Conservation (phyloP, 2,329 filamentous ascomycete species). For the Tolypocladium tundrense region DNA sequence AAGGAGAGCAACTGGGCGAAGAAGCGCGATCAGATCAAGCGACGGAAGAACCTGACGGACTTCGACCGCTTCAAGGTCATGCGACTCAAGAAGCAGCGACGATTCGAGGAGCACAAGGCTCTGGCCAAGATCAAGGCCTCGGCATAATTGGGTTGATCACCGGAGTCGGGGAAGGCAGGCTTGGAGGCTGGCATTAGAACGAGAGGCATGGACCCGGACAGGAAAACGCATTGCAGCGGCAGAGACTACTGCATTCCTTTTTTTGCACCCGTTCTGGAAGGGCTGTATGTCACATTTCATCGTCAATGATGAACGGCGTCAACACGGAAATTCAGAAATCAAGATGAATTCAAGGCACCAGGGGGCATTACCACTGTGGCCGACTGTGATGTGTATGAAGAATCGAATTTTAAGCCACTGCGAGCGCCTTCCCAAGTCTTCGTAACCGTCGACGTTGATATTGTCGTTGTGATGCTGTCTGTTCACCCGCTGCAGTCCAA, state of each 20-base stretch:
- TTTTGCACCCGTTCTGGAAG: slow-evolving; percentile 44
- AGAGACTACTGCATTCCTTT: slow-evolving; percentile 49
- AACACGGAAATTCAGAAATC: slow-evolving; percentile 49
- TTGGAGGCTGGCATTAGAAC: slow-evolving; percentile 26
- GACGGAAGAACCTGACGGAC: slow-evolving; percentile 87
- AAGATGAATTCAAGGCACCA: slow-evolving; percentile 29
- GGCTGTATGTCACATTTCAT: slow-evolving; percentile 55
- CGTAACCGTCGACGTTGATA: background rate
- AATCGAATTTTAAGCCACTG: background rate
- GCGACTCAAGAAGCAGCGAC: slow-evolving; percentile 98
- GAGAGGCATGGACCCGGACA: slow-evolving; percentile 24
- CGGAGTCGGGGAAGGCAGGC: slow-evolving; percentile 18
- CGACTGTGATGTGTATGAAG: background rate
- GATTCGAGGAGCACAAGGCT: slow-evolving; percentile 96
- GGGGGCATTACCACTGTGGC: slow-evolving; percentile 2
- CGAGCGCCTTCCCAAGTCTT: background rate
- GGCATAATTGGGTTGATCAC: slow-evolving; percentile 46
- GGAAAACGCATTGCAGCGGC: slow-evolving; percentile 25
- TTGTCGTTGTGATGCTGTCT: background rate
- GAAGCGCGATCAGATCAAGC: slow-evolving; percentile 76
- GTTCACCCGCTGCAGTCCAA: background rate
- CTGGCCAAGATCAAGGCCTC: slow-evolving; percentile 84
- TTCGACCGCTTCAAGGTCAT: slow-evolving; percentile 99
- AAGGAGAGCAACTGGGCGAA: slow-evolving; percentile 86
- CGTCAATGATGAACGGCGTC: slow-evolving; percentile 53